A percentile compares a stretch with the other conserved stretches of the same genome.
These are phyloP conservation scores for Botrytis byssoidea DNA, from an alignment of 2,329 filamentous ascomycete genomes.

Conservation along the genomic window DNA sequence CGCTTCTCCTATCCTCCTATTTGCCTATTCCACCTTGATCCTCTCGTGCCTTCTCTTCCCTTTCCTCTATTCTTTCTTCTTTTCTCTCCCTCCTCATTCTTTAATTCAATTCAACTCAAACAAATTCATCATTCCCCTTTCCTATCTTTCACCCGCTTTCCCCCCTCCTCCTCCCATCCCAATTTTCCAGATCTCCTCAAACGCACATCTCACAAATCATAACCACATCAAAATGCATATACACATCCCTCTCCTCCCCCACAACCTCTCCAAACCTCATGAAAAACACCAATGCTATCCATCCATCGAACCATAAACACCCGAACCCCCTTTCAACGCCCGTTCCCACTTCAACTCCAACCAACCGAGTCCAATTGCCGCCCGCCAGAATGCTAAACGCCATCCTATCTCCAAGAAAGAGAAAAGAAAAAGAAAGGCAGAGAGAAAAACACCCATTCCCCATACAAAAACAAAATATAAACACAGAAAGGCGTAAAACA, in stretches of 20 bases:
- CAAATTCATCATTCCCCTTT: neutral
- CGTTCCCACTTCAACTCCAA: neutral
- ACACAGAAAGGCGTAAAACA: neutral
- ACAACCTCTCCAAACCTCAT: neutral
- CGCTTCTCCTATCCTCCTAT: neutral
- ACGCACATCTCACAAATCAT: neutral
- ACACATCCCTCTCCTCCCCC: neutral
- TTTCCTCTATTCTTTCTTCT: neutral
- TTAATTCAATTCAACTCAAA: neutral
- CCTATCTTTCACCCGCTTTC: neutral
- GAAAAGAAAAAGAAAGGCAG: neutral
- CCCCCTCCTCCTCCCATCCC: neutral
- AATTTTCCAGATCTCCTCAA: neutral
- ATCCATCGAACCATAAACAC: neutral
- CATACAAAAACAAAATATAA: neutral
- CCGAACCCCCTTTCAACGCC: neutral
- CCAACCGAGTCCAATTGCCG: neutral
- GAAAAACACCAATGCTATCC: neutral
- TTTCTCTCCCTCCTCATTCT: neutral
- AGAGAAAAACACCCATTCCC: neutral
- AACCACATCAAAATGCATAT: neutral
- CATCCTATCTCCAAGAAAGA: neutral
- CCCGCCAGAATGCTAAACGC: neutral
- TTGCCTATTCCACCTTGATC: neutral
- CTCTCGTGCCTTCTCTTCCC: neutral